phyloP scores from a whole-genome alignment of 2,329 filamentous ascomycete genomes.

The Hypoxylon sp. region DNA sequence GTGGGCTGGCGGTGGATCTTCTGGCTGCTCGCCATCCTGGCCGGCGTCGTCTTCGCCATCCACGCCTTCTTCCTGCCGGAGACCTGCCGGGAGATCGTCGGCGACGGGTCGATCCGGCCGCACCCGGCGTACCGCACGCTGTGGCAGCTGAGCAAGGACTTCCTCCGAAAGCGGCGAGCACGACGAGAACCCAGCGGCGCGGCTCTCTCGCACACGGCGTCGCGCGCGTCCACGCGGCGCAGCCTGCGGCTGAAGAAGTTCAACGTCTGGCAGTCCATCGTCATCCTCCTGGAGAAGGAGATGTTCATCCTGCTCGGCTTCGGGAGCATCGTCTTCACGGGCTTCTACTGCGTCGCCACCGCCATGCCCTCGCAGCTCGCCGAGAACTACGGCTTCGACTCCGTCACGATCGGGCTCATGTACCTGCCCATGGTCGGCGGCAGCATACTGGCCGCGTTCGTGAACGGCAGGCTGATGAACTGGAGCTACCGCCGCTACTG shows the following conservation, averaged over 20 bases:
- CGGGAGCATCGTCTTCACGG: constrained; percentile 46
- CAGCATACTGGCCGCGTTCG: constrained; percentile 46
- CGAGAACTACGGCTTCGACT: constrained; percentile 62
- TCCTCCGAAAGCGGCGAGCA: constrained; percentile 20
- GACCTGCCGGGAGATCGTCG: constrained; percentile 54
- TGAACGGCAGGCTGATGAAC: constrained; percentile 62
- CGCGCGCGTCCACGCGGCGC: constrained; percentile 27
- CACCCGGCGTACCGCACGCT: constrained; percentile 41
- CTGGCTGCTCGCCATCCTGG: constrained; percentile 58
- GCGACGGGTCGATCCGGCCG: constrained; percentile 54
- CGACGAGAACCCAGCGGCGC: constrained; percentile 5
- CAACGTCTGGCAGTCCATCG: constrained; percentile 47
- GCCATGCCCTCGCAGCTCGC: constrained; percentile 45
- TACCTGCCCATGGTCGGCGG: constrained; percentile 51
- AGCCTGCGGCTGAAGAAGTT: constrained; percentile 39
- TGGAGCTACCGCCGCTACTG: constrained; percentile 68
- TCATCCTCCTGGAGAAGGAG: constrained; percentile 49
- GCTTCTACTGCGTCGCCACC: constrained; percentile 49
- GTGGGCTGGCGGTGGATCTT: constrained; percentile 62
- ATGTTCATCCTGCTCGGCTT: constrained; percentile 49
- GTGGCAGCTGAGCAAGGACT: constrained; percentile 44
- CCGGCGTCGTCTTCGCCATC: constrained; percentile 47
- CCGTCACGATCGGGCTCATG: constrained; percentile 55
- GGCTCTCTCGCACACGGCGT: constrained; percentile 18
- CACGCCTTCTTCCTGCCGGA: constrained; percentile 56